These are phyloP conservation scores for Coccomyxa sp. DNA, from an alignment of 139 green algal species.

Conservation along the genomic window DNA sequence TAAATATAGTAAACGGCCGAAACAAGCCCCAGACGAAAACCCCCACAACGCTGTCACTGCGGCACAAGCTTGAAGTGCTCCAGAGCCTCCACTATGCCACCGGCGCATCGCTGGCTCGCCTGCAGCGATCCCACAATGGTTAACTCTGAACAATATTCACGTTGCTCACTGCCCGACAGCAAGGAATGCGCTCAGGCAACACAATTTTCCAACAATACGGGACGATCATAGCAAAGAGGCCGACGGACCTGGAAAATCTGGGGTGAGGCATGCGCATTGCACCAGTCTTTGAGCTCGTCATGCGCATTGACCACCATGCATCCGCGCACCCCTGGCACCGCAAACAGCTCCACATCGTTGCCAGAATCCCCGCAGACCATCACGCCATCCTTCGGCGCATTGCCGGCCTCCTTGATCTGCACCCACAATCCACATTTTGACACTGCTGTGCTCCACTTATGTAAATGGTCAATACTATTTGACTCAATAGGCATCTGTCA, in stretches of 20 bases:
- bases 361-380: slow-evolving; percentile 90
- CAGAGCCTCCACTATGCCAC: slow-evolving; percentile 82
- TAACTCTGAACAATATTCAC: background rate
- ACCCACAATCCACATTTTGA: background rate
- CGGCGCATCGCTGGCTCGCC: slow-evolving; percentile 70
- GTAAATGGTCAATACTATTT: background rate
- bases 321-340: slow-evolving; percentile 66
- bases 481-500: background rate
- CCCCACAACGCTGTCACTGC: background rate
- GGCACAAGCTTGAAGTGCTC: slow-evolving; percentile 51
- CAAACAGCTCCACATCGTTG: slow-evolving; percentile 91
- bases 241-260: slow-evolving; percentile 28
- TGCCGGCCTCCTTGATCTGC: slow-evolving; percentile 25
- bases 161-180: background rate
- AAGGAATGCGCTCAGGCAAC: background rate
- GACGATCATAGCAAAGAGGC: background rate
- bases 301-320: slow-evolving; percentile 87
- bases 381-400: slow-evolving; percentile 32
- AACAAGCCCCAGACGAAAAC: no score
- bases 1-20: no score
- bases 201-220: background rate
- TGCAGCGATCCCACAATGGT: slow-evolving; percentile 19
- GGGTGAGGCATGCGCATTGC: slow-evolving; percentile 29
- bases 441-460: background rate
- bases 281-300: slow-evolving; percentile 72